Conservation (phyloP, 192 early-diverging fungal genomes). For the Chytriomyces sp. region DNA sequence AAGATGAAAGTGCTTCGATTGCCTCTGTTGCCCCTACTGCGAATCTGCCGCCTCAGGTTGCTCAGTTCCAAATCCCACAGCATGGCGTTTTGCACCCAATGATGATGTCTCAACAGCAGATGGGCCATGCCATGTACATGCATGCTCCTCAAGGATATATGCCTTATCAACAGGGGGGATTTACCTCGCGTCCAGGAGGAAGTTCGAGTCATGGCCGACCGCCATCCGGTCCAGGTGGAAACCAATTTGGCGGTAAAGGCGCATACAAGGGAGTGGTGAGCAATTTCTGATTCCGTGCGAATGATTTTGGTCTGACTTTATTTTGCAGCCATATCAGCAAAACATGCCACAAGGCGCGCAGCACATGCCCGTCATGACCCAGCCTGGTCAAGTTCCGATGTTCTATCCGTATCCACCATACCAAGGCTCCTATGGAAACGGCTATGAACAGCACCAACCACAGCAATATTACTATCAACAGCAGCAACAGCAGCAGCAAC, state of each 20-base stretch:
- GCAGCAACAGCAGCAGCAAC: neutral
- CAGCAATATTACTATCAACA: constrained; percentile 1
- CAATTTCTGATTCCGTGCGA: neutral
- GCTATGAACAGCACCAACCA: neutral
- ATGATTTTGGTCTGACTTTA: neutral
- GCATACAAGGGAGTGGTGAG: constrained; percentile 16
- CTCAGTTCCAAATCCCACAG: neutral
- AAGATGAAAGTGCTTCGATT: neutral
- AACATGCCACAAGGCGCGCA: neutral
- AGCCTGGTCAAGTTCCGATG: constrained; percentile 1
- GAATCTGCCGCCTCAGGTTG: neutral
- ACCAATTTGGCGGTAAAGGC: neutral
- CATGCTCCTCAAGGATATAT: constrained; percentile 17
- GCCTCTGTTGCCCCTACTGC: neutral
- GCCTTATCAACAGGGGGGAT: constrained; percentile 15
- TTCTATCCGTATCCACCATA: constrained; percentile 16
- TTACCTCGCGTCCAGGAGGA: neutral
- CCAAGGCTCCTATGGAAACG: neutral
- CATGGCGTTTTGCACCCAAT: neutral
- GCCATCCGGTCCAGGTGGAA: neutral
- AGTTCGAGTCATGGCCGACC: neutral
- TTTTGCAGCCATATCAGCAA: neutral
- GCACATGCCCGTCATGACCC: constrained; percentile 11
- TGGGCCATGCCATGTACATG: neutral
- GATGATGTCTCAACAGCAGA: neutral